phyloP scores from a whole-genome alignment of 2,329 filamentous ascomycete species.

The Cercospora beticola region DNA sequence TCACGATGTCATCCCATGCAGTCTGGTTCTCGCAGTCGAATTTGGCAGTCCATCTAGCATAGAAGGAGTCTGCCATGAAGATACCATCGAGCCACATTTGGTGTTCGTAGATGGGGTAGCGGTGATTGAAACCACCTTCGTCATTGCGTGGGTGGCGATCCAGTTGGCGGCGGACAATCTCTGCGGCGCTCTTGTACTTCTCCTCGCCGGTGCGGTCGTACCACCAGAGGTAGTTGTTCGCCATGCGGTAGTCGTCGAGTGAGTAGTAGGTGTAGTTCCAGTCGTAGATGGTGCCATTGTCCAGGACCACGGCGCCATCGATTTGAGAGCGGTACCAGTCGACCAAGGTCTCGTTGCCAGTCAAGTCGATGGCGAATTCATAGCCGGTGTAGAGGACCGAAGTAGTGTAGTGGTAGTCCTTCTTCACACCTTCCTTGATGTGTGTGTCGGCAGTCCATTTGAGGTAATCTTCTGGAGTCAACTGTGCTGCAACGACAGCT shows the following conservation, averaged over 20 bases:
- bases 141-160: slow-evolving; percentile 34
- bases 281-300: slow-evolving; percentile 49
- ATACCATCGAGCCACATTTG: slow-evolving; percentile 57
- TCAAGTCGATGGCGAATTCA: slow-evolving; percentile 21
- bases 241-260: slow-evolving; percentile 37
- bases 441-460: slow-evolving; percentile 22
- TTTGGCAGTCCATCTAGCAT: slow-evolving; percentile 33
- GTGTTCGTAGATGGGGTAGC: slow-evolving; percentile 44
- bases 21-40: slow-evolving; percentile 24
- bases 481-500: slow-evolving; percentile 1
- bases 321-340: slow-evolving; percentile 27
- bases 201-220: slow-evolving; percentile 27
- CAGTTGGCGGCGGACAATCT: slow-evolving; percentile 29
- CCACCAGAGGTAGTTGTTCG: slow-evolving; percentile 32
- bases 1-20: slow-evolving; percentile 37
- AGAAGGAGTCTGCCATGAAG: slow-evolving; percentile 51
- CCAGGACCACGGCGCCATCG: slow-evolving; percentile 47
- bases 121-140: slow-evolving; percentile 38
- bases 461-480: slow-evolving; percentile 22
- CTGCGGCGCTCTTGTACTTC: slow-evolving; percentile 27
- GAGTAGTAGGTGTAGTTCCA: slow-evolving; percentile 52
- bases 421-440: slow-evolving; percentile 17
- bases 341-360: slow-evolving; percentile 20
- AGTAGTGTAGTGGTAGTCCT: slow-evolving; percentile 23
- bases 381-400: slow-evolving; percentile 24